Evolutionary conservation across 1,139 yeast species (phyloP).

Genomic region (Pichia cactophila): DNA sequence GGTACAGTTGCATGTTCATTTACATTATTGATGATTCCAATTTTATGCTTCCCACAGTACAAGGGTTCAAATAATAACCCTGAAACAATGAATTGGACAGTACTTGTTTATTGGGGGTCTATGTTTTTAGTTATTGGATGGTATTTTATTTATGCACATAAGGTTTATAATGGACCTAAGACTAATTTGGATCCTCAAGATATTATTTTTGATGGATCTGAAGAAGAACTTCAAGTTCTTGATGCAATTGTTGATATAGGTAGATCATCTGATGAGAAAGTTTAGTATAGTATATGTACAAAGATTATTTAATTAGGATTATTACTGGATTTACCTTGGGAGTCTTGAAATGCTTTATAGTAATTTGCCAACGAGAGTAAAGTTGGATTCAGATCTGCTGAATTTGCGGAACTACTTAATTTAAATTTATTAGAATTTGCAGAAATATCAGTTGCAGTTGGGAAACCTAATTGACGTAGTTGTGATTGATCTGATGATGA

Average conservation of each 20-base stretch:
- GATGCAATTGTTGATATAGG: constrained; percentile 14
- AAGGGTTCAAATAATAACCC: constrained; percentile 41
- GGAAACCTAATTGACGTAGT: not conserved
- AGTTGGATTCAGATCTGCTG: constrained; percentile 24
- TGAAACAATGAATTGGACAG: constrained; percentile 64
- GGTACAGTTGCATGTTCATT: constrained; percentile 39
- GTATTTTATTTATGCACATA: constrained; percentile 52
- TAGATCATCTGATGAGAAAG: constrained; percentile 4
- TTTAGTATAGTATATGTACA: too few relatives aligned
- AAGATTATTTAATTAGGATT: too few relatives aligned
- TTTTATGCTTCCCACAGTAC: constrained; percentile 56
- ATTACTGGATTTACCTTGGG: not conserved
- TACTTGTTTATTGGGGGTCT: constrained; percentile 60
- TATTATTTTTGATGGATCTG: constrained; percentile 6
- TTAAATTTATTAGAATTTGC: constrained; percentile 26
- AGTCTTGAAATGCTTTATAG: constrained; percentile 8
- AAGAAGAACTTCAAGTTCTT: constrained; percentile 15
- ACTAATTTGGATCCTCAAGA: constrained; percentile 40
- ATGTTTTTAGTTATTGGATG: constrained; percentile 45
- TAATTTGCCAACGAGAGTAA: constrained; percentile 16
- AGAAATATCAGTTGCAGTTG: constrained; percentile 10
- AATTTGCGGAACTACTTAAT: constrained; percentile 20
- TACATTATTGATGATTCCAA: constrained; percentile 57
- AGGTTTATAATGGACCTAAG: constrained; percentile 64
- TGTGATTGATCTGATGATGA: not conserved